phyloP scores from a whole-genome alignment of 225 moss, liverwort and hornwort species.

The Pleurozium schreberi region DNA sequence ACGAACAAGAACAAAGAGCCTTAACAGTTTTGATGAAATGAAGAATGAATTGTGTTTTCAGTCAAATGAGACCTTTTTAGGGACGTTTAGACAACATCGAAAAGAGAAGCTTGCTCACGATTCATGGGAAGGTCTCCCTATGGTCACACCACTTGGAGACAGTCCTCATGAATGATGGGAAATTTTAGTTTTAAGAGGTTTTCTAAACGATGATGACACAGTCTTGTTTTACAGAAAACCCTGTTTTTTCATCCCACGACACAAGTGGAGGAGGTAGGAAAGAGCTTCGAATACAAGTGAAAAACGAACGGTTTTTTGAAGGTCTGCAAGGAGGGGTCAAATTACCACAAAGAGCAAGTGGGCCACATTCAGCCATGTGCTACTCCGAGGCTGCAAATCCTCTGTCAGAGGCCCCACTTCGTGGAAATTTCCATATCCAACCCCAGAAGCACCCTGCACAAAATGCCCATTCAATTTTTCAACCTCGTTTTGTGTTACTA shows the following conservation, averaged over 20 bases:
- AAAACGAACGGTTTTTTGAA: neutral
- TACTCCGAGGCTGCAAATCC: slow-evolving; percentile 50
- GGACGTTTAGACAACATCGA: neutral
- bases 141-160: neutral
- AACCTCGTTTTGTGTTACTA: neutral
- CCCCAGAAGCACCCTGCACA: slow-evolving; percentile 71
- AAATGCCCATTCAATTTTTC: neutral
- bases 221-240: neutral
- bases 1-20: neutral
- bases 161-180: neutral
- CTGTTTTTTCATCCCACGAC: neutral
- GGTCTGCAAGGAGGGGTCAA: neutral
- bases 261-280: neutral
- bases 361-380: slow-evolving; percentile 74
- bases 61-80: neutral
- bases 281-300: neutral
- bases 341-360: slow-evolving; percentile 91
- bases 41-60: neutral
- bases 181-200: neutral
- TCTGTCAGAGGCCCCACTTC: slow-evolving; percentile 74
- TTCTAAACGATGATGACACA: neutral
- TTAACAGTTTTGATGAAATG: neutral
- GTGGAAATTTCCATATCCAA: slow-evolving; percentile 74
- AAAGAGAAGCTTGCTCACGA: neutral
- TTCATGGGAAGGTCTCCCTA: neutral